Conservation (phyloP, 495 filamentous ascomycete genomes). For the Lophiotrema nucula region DNA sequence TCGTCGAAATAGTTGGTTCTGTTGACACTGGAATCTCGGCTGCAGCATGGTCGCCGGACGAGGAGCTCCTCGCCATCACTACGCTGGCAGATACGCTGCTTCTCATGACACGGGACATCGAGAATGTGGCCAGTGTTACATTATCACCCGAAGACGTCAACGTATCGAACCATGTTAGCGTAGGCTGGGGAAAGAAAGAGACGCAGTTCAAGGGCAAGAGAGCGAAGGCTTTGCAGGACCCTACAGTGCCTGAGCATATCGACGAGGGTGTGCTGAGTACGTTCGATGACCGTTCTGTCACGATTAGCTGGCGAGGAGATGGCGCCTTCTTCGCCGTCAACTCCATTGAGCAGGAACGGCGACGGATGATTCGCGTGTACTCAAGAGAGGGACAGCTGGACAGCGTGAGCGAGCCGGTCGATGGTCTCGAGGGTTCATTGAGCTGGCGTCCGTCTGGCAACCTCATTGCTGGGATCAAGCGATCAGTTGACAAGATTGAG, state of each 20-base stretch:
- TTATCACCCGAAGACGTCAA: conserved; percentile 76
- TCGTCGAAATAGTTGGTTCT: conserved; percentile 91
- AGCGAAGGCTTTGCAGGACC: conserved; percentile 85
- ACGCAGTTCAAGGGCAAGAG: conserved; percentile 96
- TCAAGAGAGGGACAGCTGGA: conserved; percentile 86
- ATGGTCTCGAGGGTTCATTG: conserved; percentile 78
- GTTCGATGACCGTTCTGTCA: conserved; percentile 65
- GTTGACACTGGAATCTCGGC: conserved; percentile 87
- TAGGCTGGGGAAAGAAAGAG: conserved; percentile 97
- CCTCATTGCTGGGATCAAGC: conserved; percentile 80
- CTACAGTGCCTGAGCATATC: conserved; percentile 89
- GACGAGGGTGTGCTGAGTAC: conserved; percentile 76
- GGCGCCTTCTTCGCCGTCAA: conserved; percentile 89
- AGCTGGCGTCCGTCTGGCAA: conserved; percentile 93
- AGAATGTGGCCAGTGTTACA: conserved; percentile 69
- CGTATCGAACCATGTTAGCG: conserved; percentile 90
- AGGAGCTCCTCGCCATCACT: conserved; percentile 79
- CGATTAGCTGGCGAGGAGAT: conserved; percentile 91
- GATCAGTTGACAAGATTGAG: conserved; percentile 64
- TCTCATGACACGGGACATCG: conserved; percentile 91
- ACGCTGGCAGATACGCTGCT: conserved; percentile 77
- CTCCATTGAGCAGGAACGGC: conserved; percentile 60
- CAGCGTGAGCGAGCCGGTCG: conserved; percentile 89
- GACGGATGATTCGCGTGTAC: conserved; percentile 82
- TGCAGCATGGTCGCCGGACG: conserved; percentile 92